Base-by-base conservation (phyloP, 305 asterid genomes). In the Fraxinus angustifolia region DNA sequence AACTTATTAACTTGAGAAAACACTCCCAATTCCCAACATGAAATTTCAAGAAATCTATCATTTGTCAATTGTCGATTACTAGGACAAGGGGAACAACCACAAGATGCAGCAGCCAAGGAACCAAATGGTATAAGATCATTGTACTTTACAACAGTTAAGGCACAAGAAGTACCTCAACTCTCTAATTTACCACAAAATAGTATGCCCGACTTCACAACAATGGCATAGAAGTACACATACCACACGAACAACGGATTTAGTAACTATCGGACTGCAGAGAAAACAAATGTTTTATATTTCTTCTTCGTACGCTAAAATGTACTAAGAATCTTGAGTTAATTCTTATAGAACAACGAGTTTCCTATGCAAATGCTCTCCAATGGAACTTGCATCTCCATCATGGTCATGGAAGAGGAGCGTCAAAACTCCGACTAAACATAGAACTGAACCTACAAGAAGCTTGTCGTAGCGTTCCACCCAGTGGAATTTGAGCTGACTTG, bases 401-500 rank as follows among this genome's bases (percentile, higher is more conserved):
- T 93, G 96, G 80, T 93, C 85, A 8, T 95, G 99, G 79, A 96
- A 94, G 80, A 96, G 58, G 74, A 94, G 97, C 78, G 98, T 96
- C 88, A 96, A 84, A 77, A 96, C 78, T 77, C 99, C 97, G 6
- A 94, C 99, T 76, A 96, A 81, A 87, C 97, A 92, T 21, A 93
- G 90, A 58, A 96, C 99, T 2, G 98, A 92, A 73, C 98, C 99
- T 7, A 93, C 99, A 17, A 96, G 97, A 84, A 96, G 96, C 90
- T 93, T 93, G 90, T 96, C 98, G 1, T 96, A 92, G 60, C 95
- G 96, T 84, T 96, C 97, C 81, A 90, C 97, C 97, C 97, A 94
- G 82, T 93, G 98, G 85, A 96, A 94, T 92, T 93, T 94, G 73
- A 96, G 94, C 90, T 93, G 97, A 85, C 97, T 96, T 68, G 99